phyloP scores from a whole-genome alignment of 106 monocot genomes.

The Acorus calamus region DNA sequence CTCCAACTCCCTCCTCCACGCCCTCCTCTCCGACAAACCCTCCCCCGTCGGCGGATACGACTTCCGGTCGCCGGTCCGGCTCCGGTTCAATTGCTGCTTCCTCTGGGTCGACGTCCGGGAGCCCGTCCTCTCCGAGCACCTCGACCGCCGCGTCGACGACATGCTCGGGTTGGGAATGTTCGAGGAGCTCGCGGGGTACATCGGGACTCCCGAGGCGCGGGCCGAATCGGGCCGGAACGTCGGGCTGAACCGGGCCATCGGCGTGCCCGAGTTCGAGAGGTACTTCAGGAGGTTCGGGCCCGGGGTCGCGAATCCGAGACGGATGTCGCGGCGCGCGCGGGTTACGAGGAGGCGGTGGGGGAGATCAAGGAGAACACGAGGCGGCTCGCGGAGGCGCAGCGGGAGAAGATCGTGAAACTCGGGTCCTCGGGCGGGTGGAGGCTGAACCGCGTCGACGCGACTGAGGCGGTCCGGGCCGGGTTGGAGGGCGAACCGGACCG shows the following conservation, averaged over 20 bases:
- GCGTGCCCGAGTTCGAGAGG: slow-evolving; percentile 60
- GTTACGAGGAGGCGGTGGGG: slow-evolving; percentile 37
- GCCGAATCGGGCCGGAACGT: slow-evolving; percentile 17
- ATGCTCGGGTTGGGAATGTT: slow-evolving; percentile 77
- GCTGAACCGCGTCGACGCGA: slow-evolving; percentile 49
- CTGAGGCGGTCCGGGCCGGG: slow-evolving; percentile 30
- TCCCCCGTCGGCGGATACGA: no score
- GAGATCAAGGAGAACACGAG: slow-evolving; percentile 71
- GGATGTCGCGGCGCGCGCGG: not conserved
- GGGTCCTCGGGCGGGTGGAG: slow-evolving; percentile 38
- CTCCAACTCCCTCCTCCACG: slow-evolving; percentile 78
- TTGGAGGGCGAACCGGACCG: slow-evolving; percentile 18
- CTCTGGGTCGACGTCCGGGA: slow-evolving; percentile 74
- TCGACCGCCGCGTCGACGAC: slow-evolving; percentile 85
- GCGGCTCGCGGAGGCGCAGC: slow-evolving; percentile 64
- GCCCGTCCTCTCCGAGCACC: slow-evolving; percentile 40
- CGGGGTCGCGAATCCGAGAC: not conserved
- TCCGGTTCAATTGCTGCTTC: slow-evolving; percentile 48
- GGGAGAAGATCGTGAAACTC: slow-evolving; percentile 60
- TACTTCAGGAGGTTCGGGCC: slow-evolving; percentile 26
- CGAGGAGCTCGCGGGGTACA: slow-evolving; percentile 65
- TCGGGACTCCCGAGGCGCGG: slow-evolving; percentile 12
- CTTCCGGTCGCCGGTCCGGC: not conserved
- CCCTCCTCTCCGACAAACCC: slow-evolving; percentile 37
- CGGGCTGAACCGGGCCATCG: slow-evolving; percentile 70